Percentiles rank a stretch among this genome's conserved stretches.
Evolutionary conservation across 176 grass and related monocot genomes (phyloP).

Genomic region (Zoysia pacifica): DNA sequence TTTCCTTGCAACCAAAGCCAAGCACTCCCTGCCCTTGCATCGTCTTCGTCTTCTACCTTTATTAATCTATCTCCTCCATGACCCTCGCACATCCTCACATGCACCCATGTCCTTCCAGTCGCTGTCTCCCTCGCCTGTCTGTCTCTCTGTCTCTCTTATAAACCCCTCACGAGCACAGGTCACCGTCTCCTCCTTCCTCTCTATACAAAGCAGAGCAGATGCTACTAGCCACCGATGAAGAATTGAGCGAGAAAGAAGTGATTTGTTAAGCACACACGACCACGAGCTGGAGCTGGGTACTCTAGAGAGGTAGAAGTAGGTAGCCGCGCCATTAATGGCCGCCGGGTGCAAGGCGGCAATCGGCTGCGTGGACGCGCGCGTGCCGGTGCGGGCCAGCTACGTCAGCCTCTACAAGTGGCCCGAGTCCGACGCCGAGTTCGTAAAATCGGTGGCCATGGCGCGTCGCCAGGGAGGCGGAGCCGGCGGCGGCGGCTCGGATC

Average conservation of each 20-base stretch:
- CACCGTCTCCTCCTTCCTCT: background rate
- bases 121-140: conserved; percentile 1
- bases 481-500: background rate
- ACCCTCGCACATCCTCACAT: conserved; percentile 38
- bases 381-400: conserved; percentile 72
- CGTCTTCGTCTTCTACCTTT: background rate
- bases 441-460: conserved; percentile 63
- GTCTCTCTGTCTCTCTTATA: conserved; percentile 41
- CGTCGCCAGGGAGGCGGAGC: conserved; percentile 28
- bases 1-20: conserved; percentile 89
- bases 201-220: background rate
- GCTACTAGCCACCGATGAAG: background rate
- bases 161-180: conserved; percentile 38
- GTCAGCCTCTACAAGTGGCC: conserved; percentile 96
- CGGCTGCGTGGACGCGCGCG: conserved; percentile 63
- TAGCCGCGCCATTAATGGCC: conserved; percentile 48
- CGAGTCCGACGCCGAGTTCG: conserved; percentile 95
- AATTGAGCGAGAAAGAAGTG: background rate
- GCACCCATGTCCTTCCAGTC: conserved; percentile 13
- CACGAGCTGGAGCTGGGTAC: background rate
- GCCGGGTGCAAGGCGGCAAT: conserved; percentile 62
- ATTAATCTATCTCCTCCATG: conserved; percentile 5
- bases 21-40: background rate
- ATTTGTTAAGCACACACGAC: background rate
- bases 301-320: background rate